Percentiles rank a stretch among this genome's conserved stretches.
Evolutionary conservation across 2,329 filamentous ascomycete species (phyloP).

Genomic region (Metarhizium robertsii): DNA sequence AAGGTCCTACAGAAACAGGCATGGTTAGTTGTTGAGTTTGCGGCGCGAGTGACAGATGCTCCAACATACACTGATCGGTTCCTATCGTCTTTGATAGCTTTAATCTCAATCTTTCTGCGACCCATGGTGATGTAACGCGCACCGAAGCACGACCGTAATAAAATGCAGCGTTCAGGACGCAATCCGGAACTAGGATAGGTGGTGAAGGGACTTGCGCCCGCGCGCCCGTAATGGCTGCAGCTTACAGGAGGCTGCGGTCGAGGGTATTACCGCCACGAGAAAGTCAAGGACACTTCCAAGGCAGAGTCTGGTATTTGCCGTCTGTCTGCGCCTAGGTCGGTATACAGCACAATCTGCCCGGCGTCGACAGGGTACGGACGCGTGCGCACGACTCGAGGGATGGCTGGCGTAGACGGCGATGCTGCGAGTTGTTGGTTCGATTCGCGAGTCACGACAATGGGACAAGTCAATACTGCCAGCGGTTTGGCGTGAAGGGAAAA

Average conservation of each 20-base stretch:
- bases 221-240: not conserved
- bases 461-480: not conserved
- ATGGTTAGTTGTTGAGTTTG: not conserved
- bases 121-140: conserved; percentile 54
- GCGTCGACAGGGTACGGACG: not conserved
- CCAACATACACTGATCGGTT: conserved; percentile 87
- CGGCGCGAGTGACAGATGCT: not conserved
- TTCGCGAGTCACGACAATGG: not conserved
- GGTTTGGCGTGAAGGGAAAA: not conserved
- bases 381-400: not conserved
- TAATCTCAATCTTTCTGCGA: conserved; percentile 99
- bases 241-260: not conserved
- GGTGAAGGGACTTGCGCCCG: not conserved
- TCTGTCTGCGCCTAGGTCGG: not conserved
- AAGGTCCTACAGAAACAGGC: conserved; percentile 60
- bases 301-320: not conserved
- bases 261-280: not conserved
- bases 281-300: not conserved
- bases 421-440: not conserved
- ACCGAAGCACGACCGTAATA: conserved; percentile 5
- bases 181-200: not conserved
- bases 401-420: not conserved
- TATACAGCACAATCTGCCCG: not conserved
- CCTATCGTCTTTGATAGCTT: conserved; percentile 96
- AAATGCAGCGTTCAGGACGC: conserved; percentile 11